These are phyloP conservation scores for Pythium utonaiense DNA, from an alignment of 352 stramenopile genomes.

Conservation along the genomic window DNA sequence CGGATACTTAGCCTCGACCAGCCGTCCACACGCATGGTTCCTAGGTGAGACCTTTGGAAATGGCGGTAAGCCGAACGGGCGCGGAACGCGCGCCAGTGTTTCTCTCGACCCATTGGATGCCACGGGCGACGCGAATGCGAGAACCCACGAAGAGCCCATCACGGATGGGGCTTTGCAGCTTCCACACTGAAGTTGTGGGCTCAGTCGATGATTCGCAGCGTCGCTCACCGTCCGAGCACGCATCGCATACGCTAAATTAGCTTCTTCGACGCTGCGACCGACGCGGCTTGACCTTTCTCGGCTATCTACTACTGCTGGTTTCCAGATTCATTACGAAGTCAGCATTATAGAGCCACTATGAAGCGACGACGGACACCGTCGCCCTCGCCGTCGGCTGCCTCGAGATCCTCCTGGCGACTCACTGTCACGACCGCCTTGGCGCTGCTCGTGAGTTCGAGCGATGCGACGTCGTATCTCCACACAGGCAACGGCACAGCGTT, in stretches of 20 bases:
- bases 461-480: neutral
- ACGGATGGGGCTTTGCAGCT: neutral
- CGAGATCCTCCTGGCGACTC: slow-evolving; percentile 3
- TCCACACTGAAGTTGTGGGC: neutral
- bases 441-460: neutral
- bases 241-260: slow-evolving; percentile 11
- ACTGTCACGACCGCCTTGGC: neutral
- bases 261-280: slow-evolving; percentile 1
- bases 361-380: slow-evolving; percentile 16
- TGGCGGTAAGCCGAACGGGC: slow-evolving; percentile 13
- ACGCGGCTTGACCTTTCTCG: neutral
- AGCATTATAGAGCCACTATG: slow-evolving; percentile 2
- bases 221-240: neutral
- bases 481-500: slow-evolving; percentile 17
- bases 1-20: neutral
- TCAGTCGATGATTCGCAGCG: slow-evolving; percentile 14
- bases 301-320: neutral
- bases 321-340: neutral
- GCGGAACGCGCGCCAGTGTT: slow-evolving; percentile 13
- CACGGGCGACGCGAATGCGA: slow-evolving; percentile 17
- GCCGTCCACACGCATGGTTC: neutral
- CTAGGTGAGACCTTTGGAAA: slow-evolving; percentile 1
- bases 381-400: neutral
- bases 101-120: neutral
- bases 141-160: neutral